phyloP scores from a whole-genome alignment of 140 eudicot genomes.

The Artemisia princeps region DNA sequence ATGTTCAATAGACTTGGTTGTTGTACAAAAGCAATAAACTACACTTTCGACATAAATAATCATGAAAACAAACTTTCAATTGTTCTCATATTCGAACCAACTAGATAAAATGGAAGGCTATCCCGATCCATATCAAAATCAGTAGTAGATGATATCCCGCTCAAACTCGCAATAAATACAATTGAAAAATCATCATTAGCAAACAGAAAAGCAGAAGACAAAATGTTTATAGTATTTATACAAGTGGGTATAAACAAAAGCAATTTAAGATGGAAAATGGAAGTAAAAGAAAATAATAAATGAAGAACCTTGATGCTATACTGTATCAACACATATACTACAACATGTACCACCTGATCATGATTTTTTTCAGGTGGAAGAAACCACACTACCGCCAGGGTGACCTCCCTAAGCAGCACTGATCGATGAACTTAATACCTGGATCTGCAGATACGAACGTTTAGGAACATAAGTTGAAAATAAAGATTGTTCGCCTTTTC shows the following conservation, averaged over 20 bases:
- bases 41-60: too few species aligned
- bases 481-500: too few species aligned
- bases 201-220: neutral
- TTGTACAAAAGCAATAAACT: too few species aligned
- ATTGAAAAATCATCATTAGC: too few species aligned
- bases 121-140: too few species aligned
- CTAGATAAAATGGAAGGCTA: too few species aligned
- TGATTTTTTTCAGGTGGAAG: slow-evolving; percentile 6
- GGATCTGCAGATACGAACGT: slow-evolving; percentile 48
- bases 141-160: too few species aligned
- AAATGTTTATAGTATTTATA: slow-evolving; percentile 16
- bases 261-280: neutral
- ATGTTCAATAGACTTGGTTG: too few species aligned
- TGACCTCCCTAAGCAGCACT: slow-evolving; percentile 28
- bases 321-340: slow-evolving; percentile 19
- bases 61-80: too few species aligned
- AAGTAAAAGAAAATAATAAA: slow-evolving; percentile 5
- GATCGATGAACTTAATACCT: slow-evolving; percentile 47
- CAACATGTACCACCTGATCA: slow-evolving; percentile 26
- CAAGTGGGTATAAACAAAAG: slow-evolving; percentile 8
- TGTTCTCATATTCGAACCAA: too few species aligned
- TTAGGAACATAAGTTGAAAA: neutral
- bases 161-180: too few species aligned
- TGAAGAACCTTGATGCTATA: slow-evolving; percentile 11
- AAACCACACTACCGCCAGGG: neutral